Evolutionary conservation across 495 filamentous ascomycete species (phyloP), one percentile per base, ranked within the genome.

Genomic region (Penicillium ucsense): DNA sequence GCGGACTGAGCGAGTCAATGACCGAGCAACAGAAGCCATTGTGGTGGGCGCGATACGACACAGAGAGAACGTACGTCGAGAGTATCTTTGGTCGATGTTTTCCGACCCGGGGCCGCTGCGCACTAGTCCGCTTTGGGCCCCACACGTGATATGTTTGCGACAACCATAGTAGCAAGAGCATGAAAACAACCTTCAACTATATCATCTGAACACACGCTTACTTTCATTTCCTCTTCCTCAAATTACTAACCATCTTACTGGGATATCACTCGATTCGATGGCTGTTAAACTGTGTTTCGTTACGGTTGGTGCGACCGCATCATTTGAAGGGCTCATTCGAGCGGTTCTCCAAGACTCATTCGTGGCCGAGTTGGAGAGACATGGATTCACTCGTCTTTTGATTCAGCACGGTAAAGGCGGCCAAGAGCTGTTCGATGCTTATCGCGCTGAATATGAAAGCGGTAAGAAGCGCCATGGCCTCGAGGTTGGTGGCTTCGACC

Each of bases 301-400:
- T 29, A 96, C 92, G 0, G 81, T 94, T 31, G 92, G 92, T 40
- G 94, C 92, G 3, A 98, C 91, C 1, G 89, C 90, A 3, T 74
- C 82, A 11, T 98, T 98, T 63, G 69, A 77, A 41, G 60, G 70
- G 8, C 78, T 98, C 6, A 67, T 95, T 38, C 61, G 73, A 20
- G 79, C 86, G 40, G 71, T 82, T n/a, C 69, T 89, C 43, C 66
- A 71, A 29, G 67, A 75, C 3, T 41, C 59, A 0, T 90, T 94
- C 51, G 65, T 89, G 33, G 50, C 66, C 9, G 66, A 72, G 9
- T 72, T 95, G 8, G 52, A 63, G 20, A 43, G 54, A 0, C 62
- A 67, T 11, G 67, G 69, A 30, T 95, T 84, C 64, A 82, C 81
- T 0, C 61, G 80, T 46, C 71, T 96, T 6, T 63, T 78, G 6